Percentiles rank a stretch among this genome's conserved stretches.
These are phyloP conservation scores for Fusarium marasasianum DNA, from an alignment of 2,329 filamentous ascomycete species.

Conservation along the genomic window DNA sequence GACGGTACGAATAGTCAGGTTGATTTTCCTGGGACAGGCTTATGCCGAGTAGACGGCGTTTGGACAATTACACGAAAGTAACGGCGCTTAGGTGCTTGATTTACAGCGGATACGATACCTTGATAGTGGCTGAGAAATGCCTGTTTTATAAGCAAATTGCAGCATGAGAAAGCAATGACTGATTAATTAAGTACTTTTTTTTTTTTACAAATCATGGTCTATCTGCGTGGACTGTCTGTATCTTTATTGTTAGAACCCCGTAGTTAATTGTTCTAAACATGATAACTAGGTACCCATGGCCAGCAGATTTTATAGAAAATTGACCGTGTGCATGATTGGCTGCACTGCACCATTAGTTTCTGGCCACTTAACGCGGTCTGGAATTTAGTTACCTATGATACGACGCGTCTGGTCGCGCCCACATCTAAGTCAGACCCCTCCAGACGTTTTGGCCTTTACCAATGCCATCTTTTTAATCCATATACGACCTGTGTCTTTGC, in stretches of 20 bases:
- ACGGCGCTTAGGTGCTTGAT: slow-evolving; percentile 10
- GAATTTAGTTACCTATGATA: slow-evolving; percentile 22
- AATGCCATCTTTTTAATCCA: slow-evolving; percentile 4
- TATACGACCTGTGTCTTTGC: not conserved
- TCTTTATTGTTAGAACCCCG: not conserved
- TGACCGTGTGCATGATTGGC: not conserved
- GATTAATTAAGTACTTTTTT: not conserved
- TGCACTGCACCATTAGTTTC: not conserved
- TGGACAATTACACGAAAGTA: slow-evolving; percentile 6
- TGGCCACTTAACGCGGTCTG: slow-evolving; percentile 35
- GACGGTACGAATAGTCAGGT: slow-evolving; percentile 6
- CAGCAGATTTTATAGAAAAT: not conserved
- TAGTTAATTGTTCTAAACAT: not conserved
- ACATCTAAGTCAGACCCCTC: slow-evolving; percentile 22
- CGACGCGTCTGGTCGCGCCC: slow-evolving; percentile 35
- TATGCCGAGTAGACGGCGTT: slow-evolving; percentile 32
- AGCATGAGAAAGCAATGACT: not conserved
- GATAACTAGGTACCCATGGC: not conserved
- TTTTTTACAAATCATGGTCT: not conserved
- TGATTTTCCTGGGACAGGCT: slow-evolving; percentile 13
- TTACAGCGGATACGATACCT: slow-evolving; percentile 29
- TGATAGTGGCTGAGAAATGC: not conserved
- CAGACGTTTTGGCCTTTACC: slow-evolving; percentile 22
- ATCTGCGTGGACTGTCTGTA: not conserved
- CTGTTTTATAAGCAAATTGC: slow-evolving; percentile 7